Evolutionary conservation across 805 yeast genomes (phyloP).

Genomic region (Saccharomyces mikatae): DNA sequence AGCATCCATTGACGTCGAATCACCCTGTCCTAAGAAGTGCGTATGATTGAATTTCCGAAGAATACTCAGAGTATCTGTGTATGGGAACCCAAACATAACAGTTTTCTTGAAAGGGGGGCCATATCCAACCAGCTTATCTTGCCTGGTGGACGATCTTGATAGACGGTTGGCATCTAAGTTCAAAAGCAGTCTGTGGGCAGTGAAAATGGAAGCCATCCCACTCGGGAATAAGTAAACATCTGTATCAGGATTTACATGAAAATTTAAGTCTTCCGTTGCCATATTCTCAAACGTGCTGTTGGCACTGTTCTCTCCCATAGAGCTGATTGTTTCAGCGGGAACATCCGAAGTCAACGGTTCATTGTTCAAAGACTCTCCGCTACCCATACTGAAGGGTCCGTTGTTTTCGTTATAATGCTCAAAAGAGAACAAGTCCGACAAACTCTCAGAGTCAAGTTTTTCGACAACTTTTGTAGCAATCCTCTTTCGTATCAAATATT

Average conservation of each 20-base stretch:
- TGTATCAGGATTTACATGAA: constrained; percentile 33
- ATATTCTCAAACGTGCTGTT: neutral
- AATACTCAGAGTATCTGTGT: constrained; percentile 83
- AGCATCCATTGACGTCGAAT: constrained; percentile 50
- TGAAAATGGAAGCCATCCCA: constrained; percentile 89
- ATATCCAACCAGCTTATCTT: constrained; percentile 16
- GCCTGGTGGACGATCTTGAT: constrained; percentile 10
- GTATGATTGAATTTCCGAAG: constrained; percentile 88
- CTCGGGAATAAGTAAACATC: constrained; percentile 82
- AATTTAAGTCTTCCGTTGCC: neutral
- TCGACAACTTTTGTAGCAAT: constrained; percentile 60
- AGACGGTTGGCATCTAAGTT: constrained; percentile 31
- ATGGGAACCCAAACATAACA: constrained; percentile 94
- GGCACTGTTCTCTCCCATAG: neutral
- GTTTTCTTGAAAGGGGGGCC: constrained; percentile 43
- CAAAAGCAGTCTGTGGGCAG: constrained; percentile 58
- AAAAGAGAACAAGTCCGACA: neutral
- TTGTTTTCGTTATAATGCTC: neutral
- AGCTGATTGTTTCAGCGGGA: neutral
- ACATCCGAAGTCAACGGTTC: neutral
- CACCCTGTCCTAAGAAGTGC: constrained; percentile 78
- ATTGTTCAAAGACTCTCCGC: neutral
- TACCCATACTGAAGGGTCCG: neutral
- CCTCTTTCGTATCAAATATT: constrained; percentile 61
- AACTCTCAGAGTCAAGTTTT: constrained; percentile 14